Base-by-base conservation (phyloP, 805 yeast species). In the Pichia insulana region DNA sequence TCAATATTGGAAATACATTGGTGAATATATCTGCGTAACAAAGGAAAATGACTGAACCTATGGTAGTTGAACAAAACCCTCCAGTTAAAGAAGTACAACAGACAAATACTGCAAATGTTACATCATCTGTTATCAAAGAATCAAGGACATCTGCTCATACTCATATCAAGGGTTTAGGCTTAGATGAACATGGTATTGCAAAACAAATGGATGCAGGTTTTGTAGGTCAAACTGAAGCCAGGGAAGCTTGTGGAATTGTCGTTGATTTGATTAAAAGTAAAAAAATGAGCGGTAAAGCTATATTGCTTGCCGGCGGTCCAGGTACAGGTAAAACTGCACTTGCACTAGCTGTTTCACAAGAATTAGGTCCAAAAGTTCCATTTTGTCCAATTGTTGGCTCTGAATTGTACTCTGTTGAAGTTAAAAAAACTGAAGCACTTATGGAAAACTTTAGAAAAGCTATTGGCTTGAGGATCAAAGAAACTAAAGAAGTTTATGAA, bases 241-340 rank as follows among this genome's bases (percentile, higher is more conserved):
- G 99, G 64, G 49, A 48, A 41, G 97, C 99, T 5, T 96, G 96
- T 16, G 99, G 96, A 44, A 81, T 92, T 34, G 81, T 92, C 41
- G 74, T 90, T 53, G 89, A 85, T 66, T 82, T 92, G 87, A 87
- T 92, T 47, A 88, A 86, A 59, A 88, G 84, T 28, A 96, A 96
- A 40, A 79, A 85, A 51, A 90, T 92, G 64, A 96, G 97, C 18
- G 99, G 99, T 22, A 77, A 97, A 52, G 97, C 97, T 1, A 92
- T 89, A 17, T 67, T 92, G 49, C 73, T 92, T 47, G 97, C 98
- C 0, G 99, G 99, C 33, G 97, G 97, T 10, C 98, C 98, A 25
- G 86, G 96, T 12, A 92, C 98, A 0, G 99, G 99, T 64, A 92
- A 92, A 63, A 92, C 99, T 3, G 99, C 99, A 31, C 76, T 92